Percentiles rank a stretch among this genome's conserved stretches.
These are phyloP conservation scores for Daldinia loculata DNA, from an alignment of 495 filamentous ascomycete species.

Conservation along the genomic window DNA sequence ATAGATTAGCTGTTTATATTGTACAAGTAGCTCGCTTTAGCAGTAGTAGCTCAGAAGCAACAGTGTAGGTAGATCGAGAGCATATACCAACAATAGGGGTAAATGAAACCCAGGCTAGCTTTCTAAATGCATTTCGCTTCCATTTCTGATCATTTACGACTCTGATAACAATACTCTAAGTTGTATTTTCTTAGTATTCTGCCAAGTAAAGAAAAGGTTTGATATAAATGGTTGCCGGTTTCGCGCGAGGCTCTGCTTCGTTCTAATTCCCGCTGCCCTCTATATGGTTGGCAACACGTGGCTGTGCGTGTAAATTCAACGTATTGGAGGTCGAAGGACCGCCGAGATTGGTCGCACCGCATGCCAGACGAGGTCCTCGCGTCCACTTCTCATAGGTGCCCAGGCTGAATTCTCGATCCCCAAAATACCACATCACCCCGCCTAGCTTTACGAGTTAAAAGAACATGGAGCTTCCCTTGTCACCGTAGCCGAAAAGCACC, in stretches of 20 bases:
- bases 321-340: constrained; percentile 19
- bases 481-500: not conserved
- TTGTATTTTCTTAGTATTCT: not conserved
- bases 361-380: constrained; percentile 23
- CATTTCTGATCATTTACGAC: too few species aligned
- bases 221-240: not conserved
- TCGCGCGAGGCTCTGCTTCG: constrained; percentile 16
- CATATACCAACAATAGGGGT: too few species aligned
- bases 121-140: too few species aligned
- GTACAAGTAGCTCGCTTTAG: too few species aligned
- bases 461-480: not conserved
- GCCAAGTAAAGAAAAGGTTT: not conserved
- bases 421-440: constrained; percentile 40
- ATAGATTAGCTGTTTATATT: too few species aligned
- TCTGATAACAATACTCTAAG: not conserved
- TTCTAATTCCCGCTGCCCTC: constrained; percentile 1
- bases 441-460: constrained; percentile 12
- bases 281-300: constrained; percentile 38
- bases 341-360: constrained; percentile 36
- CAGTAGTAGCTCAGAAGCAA: too few species aligned
- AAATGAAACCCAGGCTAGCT: too few species aligned
- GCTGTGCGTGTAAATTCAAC: constrained; percentile 28
- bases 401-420: constrained; percentile 27
- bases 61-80: too few species aligned
- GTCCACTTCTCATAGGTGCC: constrained; percentile 33